These are phyloP conservation scores for Neurospora africana DNA, from an alignment of 495 filamentous ascomycete genomes.

Conservation along the genomic window DNA sequence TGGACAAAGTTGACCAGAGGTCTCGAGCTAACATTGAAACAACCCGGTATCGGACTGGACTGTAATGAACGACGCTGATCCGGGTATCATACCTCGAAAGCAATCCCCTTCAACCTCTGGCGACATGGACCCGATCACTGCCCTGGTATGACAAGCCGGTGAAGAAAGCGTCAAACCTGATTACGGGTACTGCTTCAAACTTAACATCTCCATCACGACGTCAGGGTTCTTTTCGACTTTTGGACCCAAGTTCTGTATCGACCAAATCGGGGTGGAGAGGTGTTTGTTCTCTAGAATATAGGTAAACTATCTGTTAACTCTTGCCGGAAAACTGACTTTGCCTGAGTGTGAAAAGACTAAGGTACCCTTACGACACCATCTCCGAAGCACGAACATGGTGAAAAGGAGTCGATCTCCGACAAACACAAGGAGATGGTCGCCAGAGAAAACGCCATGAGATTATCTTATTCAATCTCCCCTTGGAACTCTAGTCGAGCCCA, in stretches of 20 bases:
- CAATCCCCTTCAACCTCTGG: constrained; percentile 56
- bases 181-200: constrained; percentile 50
- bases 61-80: background rate
- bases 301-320: constrained; percentile 10
- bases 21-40: no score
- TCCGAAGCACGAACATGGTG: constrained; percentile 46
- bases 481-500: constrained; percentile 11
- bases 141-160: constrained; percentile 44
- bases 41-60: no score
- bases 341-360: constrained; percentile 7
- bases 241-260: constrained; percentile 40
- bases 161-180: constrained; percentile 47
- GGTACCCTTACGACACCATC: constrained; percentile 33
- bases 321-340: background rate
- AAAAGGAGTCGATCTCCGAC: constrained; percentile 29
- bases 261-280: constrained; percentile 24
- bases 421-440: constrained; percentile 40
- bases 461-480: constrained; percentile 43
- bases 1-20: no score
- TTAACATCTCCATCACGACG: constrained; percentile 55
- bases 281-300: constrained; percentile 31
- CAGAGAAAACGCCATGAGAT: constrained; percentile 42
- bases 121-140: constrained; percentile 53
- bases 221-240: constrained; percentile 50
- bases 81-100: constrained; percentile 9